These are phyloP conservation scores for Nowakowskiella sp. DNA, from an alignment of 192 early-diverging fungal species.

Conservation along the genomic window DNA sequence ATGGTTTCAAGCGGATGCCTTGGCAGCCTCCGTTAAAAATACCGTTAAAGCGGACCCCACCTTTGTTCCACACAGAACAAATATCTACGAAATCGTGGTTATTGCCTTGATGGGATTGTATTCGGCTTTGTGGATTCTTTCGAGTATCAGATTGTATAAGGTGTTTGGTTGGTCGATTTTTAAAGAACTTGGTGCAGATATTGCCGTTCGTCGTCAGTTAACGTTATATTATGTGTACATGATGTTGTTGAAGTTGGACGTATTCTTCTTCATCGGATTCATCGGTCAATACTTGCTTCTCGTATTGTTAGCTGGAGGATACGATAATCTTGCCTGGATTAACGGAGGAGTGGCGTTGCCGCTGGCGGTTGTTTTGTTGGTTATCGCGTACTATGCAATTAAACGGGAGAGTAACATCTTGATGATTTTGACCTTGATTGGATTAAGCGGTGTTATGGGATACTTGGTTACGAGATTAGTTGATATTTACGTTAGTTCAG, in stretches of 20 bases:
- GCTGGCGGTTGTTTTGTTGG: constrained; percentile 48
- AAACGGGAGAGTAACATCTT: constrained; percentile 51
- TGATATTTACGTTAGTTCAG: constrained; percentile 40
- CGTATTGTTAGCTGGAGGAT: constrained; percentile 32
- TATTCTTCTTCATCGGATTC: constrained; percentile 76
- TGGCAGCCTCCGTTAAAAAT: constrained; percentile 3
- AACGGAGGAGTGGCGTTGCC: constrained; percentile 49
- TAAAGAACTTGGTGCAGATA: constrained; percentile 51
- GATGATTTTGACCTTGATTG: constrained; percentile 51
- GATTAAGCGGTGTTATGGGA: constrained; percentile 51
- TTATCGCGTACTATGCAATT: constrained; percentile 58
- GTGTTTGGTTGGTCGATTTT: constrained; percentile 52
- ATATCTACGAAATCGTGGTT: constrained; percentile 20
- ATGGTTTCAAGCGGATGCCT: constrained; percentile 23
- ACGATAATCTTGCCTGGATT: constrained; percentile 31
- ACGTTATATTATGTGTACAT: constrained; percentile 69
- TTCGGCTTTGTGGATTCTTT: constrained; percentile 30
- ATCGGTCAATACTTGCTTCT: constrained; percentile 60
- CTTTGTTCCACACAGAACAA: constrained; percentile 16
- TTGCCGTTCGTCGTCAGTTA: constrained; percentile 41
- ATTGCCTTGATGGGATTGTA: constrained; percentile 28
- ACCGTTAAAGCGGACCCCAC: neutral
- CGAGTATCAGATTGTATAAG: constrained; percentile 35
- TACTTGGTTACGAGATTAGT: constrained; percentile 63
- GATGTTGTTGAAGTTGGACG: constrained; percentile 69